Evolutionary conservation across 345 rosid genomes (phyloP).

Genomic region (Eutrema yunnanense): DNA sequence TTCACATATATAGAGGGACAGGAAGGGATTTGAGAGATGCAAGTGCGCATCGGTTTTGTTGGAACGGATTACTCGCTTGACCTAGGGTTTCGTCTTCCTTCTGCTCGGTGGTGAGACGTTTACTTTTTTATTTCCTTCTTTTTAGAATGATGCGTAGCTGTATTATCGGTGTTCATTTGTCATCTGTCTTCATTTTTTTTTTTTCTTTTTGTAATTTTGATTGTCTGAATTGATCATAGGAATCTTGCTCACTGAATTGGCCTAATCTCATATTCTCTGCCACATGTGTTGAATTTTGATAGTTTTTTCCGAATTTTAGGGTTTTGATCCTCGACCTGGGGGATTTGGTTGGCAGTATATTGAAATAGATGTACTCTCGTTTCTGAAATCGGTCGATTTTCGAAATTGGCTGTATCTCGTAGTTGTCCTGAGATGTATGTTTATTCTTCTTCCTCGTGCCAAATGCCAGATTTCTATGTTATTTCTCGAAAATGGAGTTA

Average conservation of each 20-base stretch:
- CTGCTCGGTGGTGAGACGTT: slow-evolving; percentile 4
- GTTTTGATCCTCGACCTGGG: slow-evolving; percentile 14
- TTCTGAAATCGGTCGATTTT: slow-evolving; percentile 1
- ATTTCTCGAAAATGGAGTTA: background rate
- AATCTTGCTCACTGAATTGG: background rate
- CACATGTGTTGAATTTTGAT: background rate
- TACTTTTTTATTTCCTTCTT: background rate
- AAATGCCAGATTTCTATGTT: background rate
- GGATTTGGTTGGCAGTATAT: background rate
- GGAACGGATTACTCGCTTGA: slow-evolving; percentile 19
- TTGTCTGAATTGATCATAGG: background rate
- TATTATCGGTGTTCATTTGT: background rate
- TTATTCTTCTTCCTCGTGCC: background rate
- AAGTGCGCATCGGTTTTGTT: slow-evolving; percentile 10
- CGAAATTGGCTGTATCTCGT: background rate
- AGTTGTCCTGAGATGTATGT: background rate
- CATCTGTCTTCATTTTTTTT: background rate
- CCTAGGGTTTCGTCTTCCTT: slow-evolving; percentile 29
- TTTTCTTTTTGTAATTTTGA: background rate
- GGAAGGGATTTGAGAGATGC: background rate
- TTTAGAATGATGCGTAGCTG: background rate
- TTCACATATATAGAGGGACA: background rate
- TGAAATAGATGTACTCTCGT: background rate
- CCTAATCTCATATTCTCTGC: background rate
- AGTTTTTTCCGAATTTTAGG: background rate